These are phyloP conservation scores for Proliferodiscus dingleyae DNA, from an alignment of 2,329 filamentous ascomycete species.

Conservation along the genomic window DNA sequence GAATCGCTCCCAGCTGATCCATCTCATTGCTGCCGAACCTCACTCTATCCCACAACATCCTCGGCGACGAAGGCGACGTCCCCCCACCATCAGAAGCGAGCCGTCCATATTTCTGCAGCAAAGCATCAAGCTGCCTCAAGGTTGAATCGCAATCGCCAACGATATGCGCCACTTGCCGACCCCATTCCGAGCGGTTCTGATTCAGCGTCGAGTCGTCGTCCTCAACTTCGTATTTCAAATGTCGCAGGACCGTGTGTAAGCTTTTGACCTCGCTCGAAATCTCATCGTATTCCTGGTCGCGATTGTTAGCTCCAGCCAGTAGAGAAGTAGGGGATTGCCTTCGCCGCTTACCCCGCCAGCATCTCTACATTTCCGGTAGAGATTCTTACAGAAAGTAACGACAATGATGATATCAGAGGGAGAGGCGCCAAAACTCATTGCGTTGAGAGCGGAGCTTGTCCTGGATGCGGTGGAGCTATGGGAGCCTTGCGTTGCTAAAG, in stretches of 20 bases:
- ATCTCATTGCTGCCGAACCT: conserved; percentile 28
- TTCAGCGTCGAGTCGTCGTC: conserved; percentile 53
- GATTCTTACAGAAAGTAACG: conserved; percentile 49
- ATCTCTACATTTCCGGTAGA: conserved; percentile 50
- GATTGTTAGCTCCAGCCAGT: not conserved
- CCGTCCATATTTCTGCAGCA: conserved; percentile 44
- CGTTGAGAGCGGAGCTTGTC: not conserved
- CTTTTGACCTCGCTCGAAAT: conserved; percentile 46
- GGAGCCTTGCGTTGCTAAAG: not conserved
- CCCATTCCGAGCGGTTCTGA: conserved; percentile 39
- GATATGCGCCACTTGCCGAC: conserved; percentile 46
- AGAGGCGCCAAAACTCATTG: conserved; percentile 30
- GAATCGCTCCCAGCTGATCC: conserved; percentile 28
- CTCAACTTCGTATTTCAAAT: conserved; percentile 53
- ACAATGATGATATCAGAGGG: conserved; percentile 47
- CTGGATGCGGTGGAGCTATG: not conserved
- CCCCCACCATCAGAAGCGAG: conserved; percentile 20
- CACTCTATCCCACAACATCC: conserved; percentile 25
- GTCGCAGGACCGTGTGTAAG: conserved; percentile 51
- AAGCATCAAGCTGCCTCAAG: conserved; percentile 49
- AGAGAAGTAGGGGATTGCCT: not conserved
- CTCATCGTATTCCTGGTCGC: conserved; percentile 39
- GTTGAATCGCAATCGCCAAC: conserved; percentile 51
- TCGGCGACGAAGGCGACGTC: conserved; percentile 12
- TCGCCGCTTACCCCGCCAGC: conserved; percentile 32